phyloP scores from a whole-genome alignment of 768 basidiomycete species.

The Chalciporus pseudorubinellus region DNA sequence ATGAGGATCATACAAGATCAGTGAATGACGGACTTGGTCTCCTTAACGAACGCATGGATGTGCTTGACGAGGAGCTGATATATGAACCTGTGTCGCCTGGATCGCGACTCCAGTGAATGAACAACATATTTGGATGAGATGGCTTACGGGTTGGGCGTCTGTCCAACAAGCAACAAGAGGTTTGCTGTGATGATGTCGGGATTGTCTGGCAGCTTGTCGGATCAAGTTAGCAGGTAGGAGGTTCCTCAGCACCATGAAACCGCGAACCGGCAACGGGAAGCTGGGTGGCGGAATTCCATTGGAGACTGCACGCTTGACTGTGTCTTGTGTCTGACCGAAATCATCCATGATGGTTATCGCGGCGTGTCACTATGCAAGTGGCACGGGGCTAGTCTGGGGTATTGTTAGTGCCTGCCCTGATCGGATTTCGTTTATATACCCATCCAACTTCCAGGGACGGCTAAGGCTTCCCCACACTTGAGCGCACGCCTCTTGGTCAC shows the following conservation, averaged over 20 bases:
- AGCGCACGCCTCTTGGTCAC: no score
- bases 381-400: no score
- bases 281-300: constrained; percentile 41
- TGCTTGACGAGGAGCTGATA: constrained; percentile 57
- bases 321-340: constrained; percentile 6
- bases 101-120: not conserved
- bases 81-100: constrained; percentile 46
- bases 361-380: no score
- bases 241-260: not conserved
- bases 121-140: not conserved
- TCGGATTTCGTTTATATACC: no score
- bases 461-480: not conserved
- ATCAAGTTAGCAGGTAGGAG: constrained; percentile 1
- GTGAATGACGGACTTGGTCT: constrained; percentile 49
- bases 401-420: no score
- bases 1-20: not conserved
- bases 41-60: constrained; percentile 70
- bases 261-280: constrained; percentile 41
- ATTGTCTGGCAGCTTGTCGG: constrained; percentile 42
- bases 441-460: no score
- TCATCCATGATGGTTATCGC: constrained; percentile 11
- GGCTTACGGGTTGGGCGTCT: constrained; percentile 40
- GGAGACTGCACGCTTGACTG: constrained; percentile 29
- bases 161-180: constrained; percentile 37
- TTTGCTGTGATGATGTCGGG: constrained; percentile 52